These are phyloP conservation scores for Senna siamea DNA, from an alignment of 306 rosid species.

Conservation along the genomic window DNA sequence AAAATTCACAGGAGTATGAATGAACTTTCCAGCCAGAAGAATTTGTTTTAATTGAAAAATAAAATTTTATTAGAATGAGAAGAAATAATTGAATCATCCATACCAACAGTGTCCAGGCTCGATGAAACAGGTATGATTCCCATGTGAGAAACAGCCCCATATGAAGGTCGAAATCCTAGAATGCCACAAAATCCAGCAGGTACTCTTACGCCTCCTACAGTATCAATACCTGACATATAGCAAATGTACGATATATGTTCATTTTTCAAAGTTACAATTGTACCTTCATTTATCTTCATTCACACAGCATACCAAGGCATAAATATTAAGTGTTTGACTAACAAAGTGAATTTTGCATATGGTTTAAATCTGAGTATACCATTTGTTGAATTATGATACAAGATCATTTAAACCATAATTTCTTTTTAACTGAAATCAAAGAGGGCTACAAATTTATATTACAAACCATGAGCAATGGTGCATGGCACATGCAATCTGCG, in stretches of 20 bases:
- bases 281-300: constrained; percentile 11
- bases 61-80: background rate
- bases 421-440: too few relatives aligned
- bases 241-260: constrained; percentile 27
- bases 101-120: constrained; percentile 93
- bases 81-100: constrained; percentile 32
- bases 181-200: constrained; percentile 95
- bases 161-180: constrained; percentile 93
- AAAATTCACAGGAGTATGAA: too few relatives aligned
- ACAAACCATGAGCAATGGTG: too few relatives aligned
- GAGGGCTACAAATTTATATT: too few relatives aligned
- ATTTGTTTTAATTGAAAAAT: background rate
- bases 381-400: too few relatives aligned
- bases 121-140: constrained; percentile 77
- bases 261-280: constrained; percentile 15
- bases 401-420: too few relatives aligned
- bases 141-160: constrained; percentile 80
- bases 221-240: constrained; percentile 72
- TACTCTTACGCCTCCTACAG: constrained; percentile 91
- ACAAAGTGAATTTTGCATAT: too few relatives aligned
- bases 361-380: too few relatives aligned
- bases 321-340: too few relatives aligned
- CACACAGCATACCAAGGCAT: too few relatives aligned
- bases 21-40: constrained; percentile 19
- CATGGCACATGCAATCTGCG: too few relatives aligned